Evolutionary conservation across 306 rosid genomes (phyloP), one percentile per base, ranked within the genome.

Genomic region (Vigna trinervia): DNA sequence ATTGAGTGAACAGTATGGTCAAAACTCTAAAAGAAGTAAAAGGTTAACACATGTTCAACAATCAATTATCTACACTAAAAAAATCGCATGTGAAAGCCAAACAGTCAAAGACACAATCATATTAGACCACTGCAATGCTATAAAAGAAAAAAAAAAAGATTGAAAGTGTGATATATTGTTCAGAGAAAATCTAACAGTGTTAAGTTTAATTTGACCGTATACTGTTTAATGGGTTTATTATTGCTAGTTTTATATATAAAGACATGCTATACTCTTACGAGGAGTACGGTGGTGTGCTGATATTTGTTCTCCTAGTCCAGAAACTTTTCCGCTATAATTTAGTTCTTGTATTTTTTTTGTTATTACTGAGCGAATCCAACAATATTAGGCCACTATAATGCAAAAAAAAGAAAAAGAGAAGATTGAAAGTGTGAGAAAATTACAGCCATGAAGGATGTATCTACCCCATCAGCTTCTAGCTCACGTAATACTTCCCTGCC

Each of bases 401-500:
- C 5, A 6, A 34, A n/a, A 36, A 36, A 62, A 7, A 0, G 10
- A 15, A 7, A 36, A n/a, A 28, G 5, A 1, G 63, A 76, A 85
- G 80, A 81, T 48, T 15, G 32, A 32, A 28, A 67, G 71, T 26
- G 45, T n/a, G 64, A 38, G 76, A 77, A 75, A 72, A 48, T 82
- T 82, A 91, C 98, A 78, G 66, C 93, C 52, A 88, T 65, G 82
- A 74, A 88, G 36, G 97, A 85, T 48, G 98, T 93, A 83, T 91
- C 93, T 12, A 93, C 78, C 7, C 91, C 96, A 15, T 93, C 98
- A 51, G 73, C 77, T 68, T 89, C 78, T n/a, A 93, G 90, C 83
- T 84, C 97, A 7, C 82, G 89, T 60, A 93, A 50, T 84, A 88
- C 78, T 15, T 76, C 47, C 83, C 57, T 89, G 59, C 98, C 98